phyloP scores from a whole-genome alignment of 108 stramenopile species.

The Discostella pseudostelligera region DNA sequence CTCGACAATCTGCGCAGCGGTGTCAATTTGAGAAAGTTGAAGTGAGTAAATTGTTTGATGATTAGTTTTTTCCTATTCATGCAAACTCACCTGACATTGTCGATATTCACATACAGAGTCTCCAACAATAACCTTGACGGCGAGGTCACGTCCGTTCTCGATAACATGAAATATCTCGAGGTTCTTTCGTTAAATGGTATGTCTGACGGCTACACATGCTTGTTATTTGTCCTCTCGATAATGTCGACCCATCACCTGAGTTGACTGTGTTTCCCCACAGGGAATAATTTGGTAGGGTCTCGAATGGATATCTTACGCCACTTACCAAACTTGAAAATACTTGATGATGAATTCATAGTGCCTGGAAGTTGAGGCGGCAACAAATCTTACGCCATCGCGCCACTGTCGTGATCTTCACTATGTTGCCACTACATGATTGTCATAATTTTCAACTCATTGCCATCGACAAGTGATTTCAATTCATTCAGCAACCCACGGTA shows the following conservation, averaged over 20 bases:
- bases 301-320: too few relatives aligned
- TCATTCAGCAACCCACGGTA: too few relatives aligned
- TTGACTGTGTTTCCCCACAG: background rate
- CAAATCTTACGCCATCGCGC: too few relatives aligned
- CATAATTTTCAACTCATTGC: too few relatives aligned
- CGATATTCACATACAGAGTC: background rate
- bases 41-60: background rate
- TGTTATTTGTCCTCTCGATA: background rate
- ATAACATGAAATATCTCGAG: conserved; percentile 11
- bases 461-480: too few relatives aligned
- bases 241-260: background rate
- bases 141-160: conserved; percentile 9
- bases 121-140: conserved; percentile 18
- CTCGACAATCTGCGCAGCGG: conserved; percentile 7
- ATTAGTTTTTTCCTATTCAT: background rate
- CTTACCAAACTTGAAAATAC: too few relatives aligned
- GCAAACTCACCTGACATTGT: background rate
- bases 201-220: background rate
- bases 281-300: conserved; percentile 17
- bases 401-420: too few relatives aligned
- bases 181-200: conserved; percentile 26
- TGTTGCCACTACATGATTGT: too few relatives aligned
- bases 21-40: conserved; percentile 19
- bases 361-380: too few relatives aligned
- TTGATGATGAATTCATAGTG: too few relatives aligned